phyloP scores from a whole-genome alignment of 106 monocot species.

The Xerophyta viscosa region DNA sequence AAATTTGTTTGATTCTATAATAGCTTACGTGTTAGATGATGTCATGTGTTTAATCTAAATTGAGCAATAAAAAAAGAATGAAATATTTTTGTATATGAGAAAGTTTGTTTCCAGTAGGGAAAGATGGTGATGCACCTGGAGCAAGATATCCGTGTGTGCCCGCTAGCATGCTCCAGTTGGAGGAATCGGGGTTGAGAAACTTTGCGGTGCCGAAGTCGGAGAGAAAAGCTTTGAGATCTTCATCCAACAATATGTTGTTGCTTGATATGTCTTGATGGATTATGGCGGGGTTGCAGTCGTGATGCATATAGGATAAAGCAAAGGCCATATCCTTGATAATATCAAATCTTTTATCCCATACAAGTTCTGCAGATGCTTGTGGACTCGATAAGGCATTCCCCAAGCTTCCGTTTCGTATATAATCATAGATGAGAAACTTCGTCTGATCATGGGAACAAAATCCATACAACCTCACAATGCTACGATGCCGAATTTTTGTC shows the following conservation, averaged over 20 bases:
- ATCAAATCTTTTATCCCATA: constrained; percentile 10
- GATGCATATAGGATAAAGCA: constrained; percentile 18
- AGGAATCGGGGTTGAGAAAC: constrained; percentile 9
- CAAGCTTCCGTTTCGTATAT: constrained; percentile 24
- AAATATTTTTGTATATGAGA: no score
- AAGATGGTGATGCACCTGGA: constrained; percentile 6
- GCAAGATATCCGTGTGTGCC: constrained; percentile 25
- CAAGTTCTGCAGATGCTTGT: not conserved
- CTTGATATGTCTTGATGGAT: constrained; percentile 17
- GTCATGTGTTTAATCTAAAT: no score
- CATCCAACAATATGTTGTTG: constrained; percentile 13
- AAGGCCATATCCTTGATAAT: constrained; percentile 12
- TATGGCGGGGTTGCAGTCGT: constrained; percentile 4
- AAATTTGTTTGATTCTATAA: no score
- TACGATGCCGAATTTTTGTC: constrained; percentile 12
- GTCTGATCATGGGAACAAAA: constrained; percentile 11
- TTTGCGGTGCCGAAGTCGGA: constrained; percentile 19
- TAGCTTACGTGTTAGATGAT: no score
- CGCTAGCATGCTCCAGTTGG: constrained; percentile 13
- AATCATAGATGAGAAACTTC: constrained; percentile 19
- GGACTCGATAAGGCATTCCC: not conserved
- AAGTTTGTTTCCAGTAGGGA: not conserved
- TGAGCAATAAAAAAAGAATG: no score
- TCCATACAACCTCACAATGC: constrained; percentile 23
- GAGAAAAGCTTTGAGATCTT: constrained; percentile 10